Percentiles rank a stretch among this genome's conserved stretches.
Evolutionary conservation across 768 basidiomycete species (phyloP).

Genomic region (Lenzites betulinus): DNA sequence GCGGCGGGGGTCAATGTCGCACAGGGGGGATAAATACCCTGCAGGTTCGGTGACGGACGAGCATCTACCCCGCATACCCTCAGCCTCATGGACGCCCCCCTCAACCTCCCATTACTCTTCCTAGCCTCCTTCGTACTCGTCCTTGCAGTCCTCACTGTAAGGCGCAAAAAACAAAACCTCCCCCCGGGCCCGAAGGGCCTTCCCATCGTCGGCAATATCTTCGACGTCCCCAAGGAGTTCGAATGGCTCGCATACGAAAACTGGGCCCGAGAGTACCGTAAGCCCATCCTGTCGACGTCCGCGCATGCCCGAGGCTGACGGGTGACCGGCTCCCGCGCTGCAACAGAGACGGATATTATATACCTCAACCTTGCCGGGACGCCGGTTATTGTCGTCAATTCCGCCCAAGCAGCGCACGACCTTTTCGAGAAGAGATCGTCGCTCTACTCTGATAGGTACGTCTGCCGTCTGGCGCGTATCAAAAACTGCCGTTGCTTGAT

Average conservation of each 20-base stretch:
- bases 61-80: neutral
- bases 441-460: slow-evolving; percentile 35
- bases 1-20: slow-evolving; percentile 8
- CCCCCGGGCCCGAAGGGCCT: slow-evolving; percentile 30
- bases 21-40: slow-evolving; percentile 17
- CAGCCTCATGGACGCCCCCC: neutral
- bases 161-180: slow-evolving; percentile 12
- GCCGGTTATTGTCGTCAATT: slow-evolving; percentile 32
- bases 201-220: slow-evolving; percentile 28
- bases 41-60: neutral
- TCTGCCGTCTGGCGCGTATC: neutral
- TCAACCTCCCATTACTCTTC: slow-evolving; percentile 5
- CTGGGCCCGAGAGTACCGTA: slow-evolving; percentile 23
- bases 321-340: neutral
- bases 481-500: neutral
- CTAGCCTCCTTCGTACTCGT: slow-evolving; percentile 3
- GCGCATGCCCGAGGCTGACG: neutral
- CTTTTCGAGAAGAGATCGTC: slow-evolving; percentile 34
- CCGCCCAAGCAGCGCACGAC: slow-evolving; percentile 30
- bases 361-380: slow-evolving; percentile 29
- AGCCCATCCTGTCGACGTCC: neutral
- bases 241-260: slow-evolving; percentile 25
- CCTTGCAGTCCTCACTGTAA: slow-evolving; percentile 11
- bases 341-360: slow-evolving; percentile 29
- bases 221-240: slow-evolving; percentile 26